These are phyloP conservation scores for Nepenthes mirabilis DNA, from an alignment of 148 eudicot genomes.

Conservation along the genomic window DNA sequence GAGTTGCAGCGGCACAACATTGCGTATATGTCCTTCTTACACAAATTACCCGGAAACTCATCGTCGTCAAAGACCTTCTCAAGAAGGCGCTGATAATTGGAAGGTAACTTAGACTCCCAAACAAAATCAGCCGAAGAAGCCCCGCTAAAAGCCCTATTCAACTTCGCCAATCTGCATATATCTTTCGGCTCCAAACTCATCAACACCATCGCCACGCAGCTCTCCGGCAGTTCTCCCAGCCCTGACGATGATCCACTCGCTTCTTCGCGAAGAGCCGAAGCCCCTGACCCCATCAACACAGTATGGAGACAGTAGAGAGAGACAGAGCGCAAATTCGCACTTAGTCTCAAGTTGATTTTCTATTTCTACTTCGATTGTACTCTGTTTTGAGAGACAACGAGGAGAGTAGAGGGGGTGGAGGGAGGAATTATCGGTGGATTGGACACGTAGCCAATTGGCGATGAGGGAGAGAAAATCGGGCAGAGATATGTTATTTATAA, in stretches of 20 bases:
- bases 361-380: no score
- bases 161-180: constrained; percentile 46
- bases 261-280: background rate
- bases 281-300: background rate
- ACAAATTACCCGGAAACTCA: constrained; percentile 17
- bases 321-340: no score
- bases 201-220: constrained; percentile 58
- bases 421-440: no score
- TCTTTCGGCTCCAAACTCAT: constrained; percentile 50
- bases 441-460: no score
- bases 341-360: no score
- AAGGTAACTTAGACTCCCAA: constrained; percentile 77
- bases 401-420: no score
- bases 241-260: constrained; percentile 8
- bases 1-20: constrained; percentile 35
- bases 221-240: constrained; percentile 80
- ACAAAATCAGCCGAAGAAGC: constrained; percentile 82
- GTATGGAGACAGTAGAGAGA: no score
- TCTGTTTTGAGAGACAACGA: no score
- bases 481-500: no score
- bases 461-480: no score
- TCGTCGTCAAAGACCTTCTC: constrained; percentile 24
- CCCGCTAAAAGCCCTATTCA: constrained; percentile 44
- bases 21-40: constrained; percentile 62
- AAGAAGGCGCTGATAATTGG: constrained; percentile 31